A percentile compares a stretch with the other conserved stretches of the same genome.
These are phyloP conservation scores for Plasmodium relictum DNA, from an alignment of 169 alveolate genomes.

Conservation along the genomic window DNA sequence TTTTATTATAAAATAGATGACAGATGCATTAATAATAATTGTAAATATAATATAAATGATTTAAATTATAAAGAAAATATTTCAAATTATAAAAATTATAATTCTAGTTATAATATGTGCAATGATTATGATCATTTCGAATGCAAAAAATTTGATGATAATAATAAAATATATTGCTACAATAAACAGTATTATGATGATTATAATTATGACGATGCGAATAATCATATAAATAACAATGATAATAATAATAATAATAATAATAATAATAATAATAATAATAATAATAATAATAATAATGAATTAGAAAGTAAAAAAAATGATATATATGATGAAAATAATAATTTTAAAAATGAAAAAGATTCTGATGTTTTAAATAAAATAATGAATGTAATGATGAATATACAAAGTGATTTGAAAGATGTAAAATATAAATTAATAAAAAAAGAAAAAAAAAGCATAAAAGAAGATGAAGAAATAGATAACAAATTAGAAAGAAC, in stretches of 20 bases:
- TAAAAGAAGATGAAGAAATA: not conserved
- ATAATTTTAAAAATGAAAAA: slow-evolving; percentile 30
- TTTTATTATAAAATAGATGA: too few species aligned
- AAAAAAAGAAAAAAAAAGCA: slow-evolving; percentile 15
- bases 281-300: slow-evolving; percentile 1
- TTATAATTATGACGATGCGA: not conserved
- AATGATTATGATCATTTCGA: too few species aligned
- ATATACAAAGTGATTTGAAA: slow-evolving; percentile 65
- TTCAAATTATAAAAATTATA: too few species aligned
- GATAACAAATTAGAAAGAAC: not conserved
- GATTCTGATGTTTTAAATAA: slow-evolving; percentile 28
- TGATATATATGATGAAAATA: slow-evolving; percentile 25
- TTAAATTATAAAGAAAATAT: too few species aligned
- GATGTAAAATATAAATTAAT: slow-evolving; percentile 46
- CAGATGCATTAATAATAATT: too few species aligned
- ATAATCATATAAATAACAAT: not conserved
- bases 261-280: not conserved
- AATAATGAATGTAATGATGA: slow-evolving; percentile 73
- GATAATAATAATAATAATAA: not conserved
- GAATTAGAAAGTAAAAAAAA: not conserved
- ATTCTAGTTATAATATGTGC: too few species aligned
- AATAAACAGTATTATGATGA: too few species aligned
- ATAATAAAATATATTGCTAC: too few species aligned
- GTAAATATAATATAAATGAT: too few species aligned
- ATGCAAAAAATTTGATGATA: too few species aligned